Evolutionary conservation across 352 stramenopile genomes (phyloP), one percentile per base, ranked within the genome.

Genomic region (Pythium scleroteichum): DNA sequence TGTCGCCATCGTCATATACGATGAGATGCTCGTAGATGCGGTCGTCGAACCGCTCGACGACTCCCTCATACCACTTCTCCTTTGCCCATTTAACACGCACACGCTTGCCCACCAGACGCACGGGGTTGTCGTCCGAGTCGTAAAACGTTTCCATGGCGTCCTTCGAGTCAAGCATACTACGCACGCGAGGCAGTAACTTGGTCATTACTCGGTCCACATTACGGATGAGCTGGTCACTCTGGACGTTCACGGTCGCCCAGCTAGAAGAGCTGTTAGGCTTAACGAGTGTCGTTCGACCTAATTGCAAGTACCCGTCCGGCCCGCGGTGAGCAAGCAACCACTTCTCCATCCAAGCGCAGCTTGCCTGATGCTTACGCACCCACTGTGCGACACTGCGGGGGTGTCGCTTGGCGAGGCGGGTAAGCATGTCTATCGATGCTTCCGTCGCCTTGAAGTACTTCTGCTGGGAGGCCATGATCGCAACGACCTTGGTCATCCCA

Each of bases 31-130:
- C 84, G 65, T 91, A 93, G 41, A 79, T 82, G 9, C 72, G 69
- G 35, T 92, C 82, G 54, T 96, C 79, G 59, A 94, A 96, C 27
- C 74, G 69, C 56, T 91, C 70, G 12, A 96, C 85, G 27, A 50
- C 55, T 13, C 87, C 87, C 70, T 92, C 81, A 50, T 96, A 96
- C 85, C 85, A 96, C 59, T 95, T 94, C 56, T 96, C 85, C 44
- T 93, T 92, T 20, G 85, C 85, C 87, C 87, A 96, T 58, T 95
- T 96, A 17, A 96, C 87, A 26, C 82, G 79, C 41, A 96, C 83
- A 7, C 84, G 85, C 53, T 90, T 89, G 27, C 85, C 85, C 0
- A 96, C 84, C 56, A 96, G 84, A 2, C 82, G 82, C 60, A 75
- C 63, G 23, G 87, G 87, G 38, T 96, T 94, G 68, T 96, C 87